Evolutionary conservation across 257 asterid species (phyloP).

Genomic region (Solanum tarijense): DNA sequence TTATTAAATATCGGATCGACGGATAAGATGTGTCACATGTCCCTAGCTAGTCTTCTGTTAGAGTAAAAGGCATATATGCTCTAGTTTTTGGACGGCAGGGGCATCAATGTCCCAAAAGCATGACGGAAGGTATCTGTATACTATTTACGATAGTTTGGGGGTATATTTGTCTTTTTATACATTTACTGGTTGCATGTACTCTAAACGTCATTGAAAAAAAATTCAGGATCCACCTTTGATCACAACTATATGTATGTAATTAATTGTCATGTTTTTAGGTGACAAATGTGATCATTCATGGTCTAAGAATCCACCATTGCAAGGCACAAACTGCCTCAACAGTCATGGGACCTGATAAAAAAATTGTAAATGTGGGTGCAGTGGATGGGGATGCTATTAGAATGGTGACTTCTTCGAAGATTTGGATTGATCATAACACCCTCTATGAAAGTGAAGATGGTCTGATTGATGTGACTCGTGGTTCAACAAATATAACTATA

Average conservation of each 20-base stretch:
- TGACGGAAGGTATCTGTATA: too few relatives aligned
- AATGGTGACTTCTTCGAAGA: conserved; percentile 41
- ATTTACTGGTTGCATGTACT: background rate
- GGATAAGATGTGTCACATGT: background rate
- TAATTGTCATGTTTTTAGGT: conserved; percentile 21
- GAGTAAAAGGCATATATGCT: background rate
- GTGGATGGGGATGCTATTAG: conserved; percentile 76
- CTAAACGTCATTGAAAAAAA: too few relatives aligned
- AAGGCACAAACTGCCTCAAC: conserved; percentile 37
- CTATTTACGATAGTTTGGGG: too few relatives aligned
- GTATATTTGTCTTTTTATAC: background rate
- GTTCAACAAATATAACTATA: conserved; percentile 64
- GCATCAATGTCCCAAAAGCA: too few relatives aligned
- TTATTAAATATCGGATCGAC: too few relatives aligned
- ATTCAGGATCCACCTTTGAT: background rate
- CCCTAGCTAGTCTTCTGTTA: background rate
- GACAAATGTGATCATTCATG: conserved; percentile 65
- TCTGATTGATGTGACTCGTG: conserved; percentile 67
- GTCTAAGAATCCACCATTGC: conserved; percentile 59
- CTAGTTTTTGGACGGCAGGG: background rate
- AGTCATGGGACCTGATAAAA: conserved; percentile 38
- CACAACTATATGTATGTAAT: background rate
- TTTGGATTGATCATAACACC: conserved; percentile 85
- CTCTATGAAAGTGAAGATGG: conserved; percentile 53
- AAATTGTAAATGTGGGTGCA: conserved; percentile 30